A percentile compares a stretch with the other conserved stretches of the same genome.
phyloP scores from a whole-genome alignment of 495 filamentous ascomycete species.

The Penicillium fimorum region DNA sequence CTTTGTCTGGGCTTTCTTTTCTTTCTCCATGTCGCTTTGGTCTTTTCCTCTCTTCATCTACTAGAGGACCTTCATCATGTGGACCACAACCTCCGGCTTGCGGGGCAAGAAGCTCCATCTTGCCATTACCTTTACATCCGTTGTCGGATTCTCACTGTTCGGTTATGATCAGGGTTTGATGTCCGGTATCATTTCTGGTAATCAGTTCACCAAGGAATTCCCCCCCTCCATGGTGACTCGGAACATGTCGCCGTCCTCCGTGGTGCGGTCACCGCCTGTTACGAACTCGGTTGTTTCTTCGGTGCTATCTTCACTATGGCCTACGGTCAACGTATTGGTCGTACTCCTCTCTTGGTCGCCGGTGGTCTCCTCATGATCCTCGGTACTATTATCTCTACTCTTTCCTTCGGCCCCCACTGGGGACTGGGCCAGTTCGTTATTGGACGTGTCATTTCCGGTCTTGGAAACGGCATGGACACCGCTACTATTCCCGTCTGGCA shows the following conservation, averaged over 20 bases:
- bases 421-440: constrained; percentile 67
- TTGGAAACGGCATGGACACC: constrained; percentile 75
- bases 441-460: constrained; percentile 67
- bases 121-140: constrained; percentile 40
- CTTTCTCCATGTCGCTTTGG: constrained; percentile 3
- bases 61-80: constrained; percentile 25
- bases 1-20: constrained; percentile 4
- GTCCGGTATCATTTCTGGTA: constrained; percentile 73
- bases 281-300: constrained; percentile 73
- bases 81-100: constrained; percentile 39
- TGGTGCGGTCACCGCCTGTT: constrained; percentile 76
- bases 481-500: constrained; percentile 77
- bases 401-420: constrained; percentile 42
- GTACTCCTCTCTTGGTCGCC: constrained; percentile 58
- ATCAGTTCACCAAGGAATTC: constrained; percentile 66
- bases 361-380: constrained; percentile 71
- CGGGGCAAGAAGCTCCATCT: constrained; percentile 37
- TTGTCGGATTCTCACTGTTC: constrained; percentile 69
- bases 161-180: constrained; percentile 73
- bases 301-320: constrained; percentile 71
- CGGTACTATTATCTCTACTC: constrained; percentile 68
- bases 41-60: constrained; percentile 1
- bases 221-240: constrained; percentile 48
- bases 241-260: constrained; percentile 64
- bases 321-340: constrained; percentile 66